These are phyloP conservation scores for Globisporangium ultimum DNA, from an alignment of 352 stramenopile species.

Conservation along the genomic window DNA sequence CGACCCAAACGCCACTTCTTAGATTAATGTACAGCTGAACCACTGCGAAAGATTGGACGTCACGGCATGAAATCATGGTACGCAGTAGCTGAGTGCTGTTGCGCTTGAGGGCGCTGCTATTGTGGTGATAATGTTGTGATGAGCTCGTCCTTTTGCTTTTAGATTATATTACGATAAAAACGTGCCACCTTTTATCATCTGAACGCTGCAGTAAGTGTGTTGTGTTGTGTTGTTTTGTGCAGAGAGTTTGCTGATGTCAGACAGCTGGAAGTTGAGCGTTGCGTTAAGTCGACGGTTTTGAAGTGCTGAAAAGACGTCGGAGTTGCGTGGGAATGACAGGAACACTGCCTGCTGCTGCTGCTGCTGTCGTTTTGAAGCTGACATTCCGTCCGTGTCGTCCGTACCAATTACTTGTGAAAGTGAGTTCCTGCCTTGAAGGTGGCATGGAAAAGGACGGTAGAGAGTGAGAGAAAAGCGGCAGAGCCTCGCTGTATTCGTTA, in stretches of 20 bases:
- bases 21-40: conserved; percentile 10
- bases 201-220: not conserved
- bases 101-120: not conserved
- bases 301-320: too few relatives aligned
- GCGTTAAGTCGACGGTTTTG: too few relatives aligned
- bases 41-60: not conserved
- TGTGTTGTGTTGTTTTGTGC: too few relatives aligned
- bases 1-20: conserved; percentile 42
- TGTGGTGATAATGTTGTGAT: not conserved
- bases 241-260: too few relatives aligned
- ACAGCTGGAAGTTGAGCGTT: too few relatives aligned
- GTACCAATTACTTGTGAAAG: too few relatives aligned
- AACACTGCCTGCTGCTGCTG: not conserved
- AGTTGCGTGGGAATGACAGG: not conserved
- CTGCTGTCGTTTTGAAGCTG: not conserved
- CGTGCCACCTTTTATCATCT: not conserved
- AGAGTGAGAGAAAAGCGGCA: too few relatives aligned
- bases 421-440: too few relatives aligned
- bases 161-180: conserved; percentile 12
- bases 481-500: not conserved
- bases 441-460: too few relatives aligned
- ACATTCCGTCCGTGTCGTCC: too few relatives aligned
- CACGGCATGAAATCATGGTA: too few relatives aligned
- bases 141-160: not conserved
- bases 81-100: not conserved